phyloP scores from a whole-genome alignment of 139 green algal genomes.

The Chlorella sp. region DNA sequence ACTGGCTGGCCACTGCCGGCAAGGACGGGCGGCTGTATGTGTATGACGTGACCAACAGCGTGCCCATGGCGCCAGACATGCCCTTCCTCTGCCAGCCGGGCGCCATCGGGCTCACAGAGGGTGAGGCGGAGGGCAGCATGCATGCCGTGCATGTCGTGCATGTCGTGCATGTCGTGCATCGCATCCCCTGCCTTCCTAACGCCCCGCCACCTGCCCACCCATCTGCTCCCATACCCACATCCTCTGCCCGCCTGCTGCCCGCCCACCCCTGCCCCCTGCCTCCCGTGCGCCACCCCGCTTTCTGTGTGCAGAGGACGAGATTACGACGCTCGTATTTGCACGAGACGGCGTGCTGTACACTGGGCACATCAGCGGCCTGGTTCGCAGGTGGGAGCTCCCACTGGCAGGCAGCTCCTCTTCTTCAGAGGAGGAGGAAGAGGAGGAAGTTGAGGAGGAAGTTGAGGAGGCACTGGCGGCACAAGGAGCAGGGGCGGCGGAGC shows the following conservation, averaged over 20 bases:
- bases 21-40: constrained; percentile 35
- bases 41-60: constrained; percentile 13
- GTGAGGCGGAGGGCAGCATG: neutral
- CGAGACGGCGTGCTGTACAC: constrained; percentile 1
- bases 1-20: constrained; percentile 33
- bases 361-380: constrained; percentile 23
- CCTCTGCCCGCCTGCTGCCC: neutral
- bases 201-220: neutral
- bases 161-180: neutral
- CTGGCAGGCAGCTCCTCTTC: neutral
- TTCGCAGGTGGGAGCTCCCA: constrained; percentile 34
- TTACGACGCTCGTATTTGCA: constrained; percentile 29
- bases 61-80: neutral
- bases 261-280: no score
- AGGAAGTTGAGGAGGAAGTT: neutral
- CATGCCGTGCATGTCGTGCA: neutral
- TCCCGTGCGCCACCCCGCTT: neutral
- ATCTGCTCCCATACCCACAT: neutral
- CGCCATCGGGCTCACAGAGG: neutral
- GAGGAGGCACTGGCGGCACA: neutral
- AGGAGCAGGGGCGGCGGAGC: neutral
- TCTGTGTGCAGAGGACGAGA: constrained; percentile 26
- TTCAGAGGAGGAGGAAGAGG: constrained; percentile 13
- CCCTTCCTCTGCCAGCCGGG: constrained; percentile 36
- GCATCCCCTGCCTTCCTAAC: no score